Percentiles rank a stretch among this genome's conserved stretches.
Conservation (phyloP, 768 basidiomycete genomes). For the Calocera viscosa region DNA sequence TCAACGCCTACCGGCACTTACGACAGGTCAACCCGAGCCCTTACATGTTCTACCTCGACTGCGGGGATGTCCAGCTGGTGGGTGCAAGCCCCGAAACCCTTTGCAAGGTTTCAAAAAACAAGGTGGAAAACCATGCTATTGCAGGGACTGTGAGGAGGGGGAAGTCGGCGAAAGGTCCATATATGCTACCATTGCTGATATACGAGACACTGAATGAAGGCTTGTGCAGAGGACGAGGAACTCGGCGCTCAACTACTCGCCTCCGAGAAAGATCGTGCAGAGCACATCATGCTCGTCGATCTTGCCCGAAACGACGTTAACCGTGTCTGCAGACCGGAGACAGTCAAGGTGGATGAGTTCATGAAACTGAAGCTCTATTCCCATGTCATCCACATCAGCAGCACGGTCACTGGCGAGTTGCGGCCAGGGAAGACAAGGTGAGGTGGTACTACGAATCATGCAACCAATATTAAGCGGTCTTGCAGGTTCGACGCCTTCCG, state of each 20-base stretch:
- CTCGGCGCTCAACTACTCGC: slow-evolving; percentile 60
- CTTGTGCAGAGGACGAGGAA: slow-evolving; percentile 65
- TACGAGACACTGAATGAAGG: neutral
- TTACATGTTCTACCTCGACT: slow-evolving; percentile 97
- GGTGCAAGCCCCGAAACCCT: slow-evolving; percentile 96
- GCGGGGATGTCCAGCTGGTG: slow-evolving; percentile 86
- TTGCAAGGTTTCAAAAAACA: slow-evolving; percentile 84
- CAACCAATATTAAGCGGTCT: neutral
- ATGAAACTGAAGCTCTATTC: slow-evolving; percentile 93
- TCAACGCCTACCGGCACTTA: slow-evolving; percentile 90
- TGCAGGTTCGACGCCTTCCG: slow-evolving; percentile 92
- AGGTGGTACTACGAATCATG: slow-evolving; percentile 14
- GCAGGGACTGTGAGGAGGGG: slow-evolving; percentile 90
- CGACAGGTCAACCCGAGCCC: slow-evolving; percentile 94
- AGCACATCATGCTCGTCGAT: slow-evolving; percentile 99
- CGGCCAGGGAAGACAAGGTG: slow-evolving; percentile 76
- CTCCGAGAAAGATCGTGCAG: slow-evolving; percentile 91
- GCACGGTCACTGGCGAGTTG: slow-evolving; percentile 79
- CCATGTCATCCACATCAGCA: slow-evolving; percentile 95
- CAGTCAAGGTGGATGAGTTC: slow-evolving; percentile 89
- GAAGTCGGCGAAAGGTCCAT: slow-evolving; percentile 67
- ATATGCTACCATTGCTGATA: neutral
- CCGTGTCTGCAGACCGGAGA: slow-evolving; percentile 85
- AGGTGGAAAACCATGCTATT: slow-evolving; percentile 95
- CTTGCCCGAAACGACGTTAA: slow-evolving; percentile 97